A percentile compares a stretch with the other conserved stretches of the same genome.
These are phyloP conservation scores for Cryptococcus sp. DNA, from an alignment of 1,284 basidiomycete species.

Conservation along the genomic window DNA sequence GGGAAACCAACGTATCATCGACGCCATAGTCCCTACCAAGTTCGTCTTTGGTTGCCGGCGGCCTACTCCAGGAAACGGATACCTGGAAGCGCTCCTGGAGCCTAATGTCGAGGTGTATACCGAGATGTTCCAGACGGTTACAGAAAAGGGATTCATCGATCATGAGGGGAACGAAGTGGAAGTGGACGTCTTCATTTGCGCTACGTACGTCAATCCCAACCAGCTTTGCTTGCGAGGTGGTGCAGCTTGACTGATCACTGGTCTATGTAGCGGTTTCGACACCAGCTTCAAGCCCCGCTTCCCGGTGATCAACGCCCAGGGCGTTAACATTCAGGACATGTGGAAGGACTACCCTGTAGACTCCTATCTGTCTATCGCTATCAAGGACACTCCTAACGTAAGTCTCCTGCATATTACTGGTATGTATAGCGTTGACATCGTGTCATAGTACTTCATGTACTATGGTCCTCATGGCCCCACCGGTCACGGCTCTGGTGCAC, in stretches of 20 bases:
- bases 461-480: conserved; percentile 34
- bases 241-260: not conserved
- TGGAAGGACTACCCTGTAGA: conserved; percentile 34
- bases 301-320: conserved; percentile 30
- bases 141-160: conserved; percentile 29
- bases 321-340: conserved; percentile 33
- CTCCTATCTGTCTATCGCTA: conserved; percentile 38
- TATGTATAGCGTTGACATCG: not conserved
- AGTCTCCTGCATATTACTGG: not conserved
- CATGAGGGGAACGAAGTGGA: conserved; percentile 23
- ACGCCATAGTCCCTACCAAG: conserved; percentile 26
- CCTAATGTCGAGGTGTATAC: conserved; percentile 36
- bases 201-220: conserved; percentile 19
- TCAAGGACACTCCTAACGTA: conserved; percentile 41
- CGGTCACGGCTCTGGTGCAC: conserved; percentile 33
- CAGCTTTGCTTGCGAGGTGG: not conserved
- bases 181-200: conserved; percentile 39
- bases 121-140: conserved; percentile 23
- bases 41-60: conserved; percentile 45
- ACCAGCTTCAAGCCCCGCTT: conserved; percentile 38
- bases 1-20: conserved; percentile 28
- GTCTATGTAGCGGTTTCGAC: conserved; percentile 35
- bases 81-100: conserved; percentile 42
- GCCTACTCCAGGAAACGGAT: conserved; percentile 47
- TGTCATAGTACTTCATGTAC: conserved; percentile 23